These are phyloP conservation scores for Saccharum spontaneum DNA, from an alignment of 176 grass and related monocot species.

Conservation along the genomic window DNA sequence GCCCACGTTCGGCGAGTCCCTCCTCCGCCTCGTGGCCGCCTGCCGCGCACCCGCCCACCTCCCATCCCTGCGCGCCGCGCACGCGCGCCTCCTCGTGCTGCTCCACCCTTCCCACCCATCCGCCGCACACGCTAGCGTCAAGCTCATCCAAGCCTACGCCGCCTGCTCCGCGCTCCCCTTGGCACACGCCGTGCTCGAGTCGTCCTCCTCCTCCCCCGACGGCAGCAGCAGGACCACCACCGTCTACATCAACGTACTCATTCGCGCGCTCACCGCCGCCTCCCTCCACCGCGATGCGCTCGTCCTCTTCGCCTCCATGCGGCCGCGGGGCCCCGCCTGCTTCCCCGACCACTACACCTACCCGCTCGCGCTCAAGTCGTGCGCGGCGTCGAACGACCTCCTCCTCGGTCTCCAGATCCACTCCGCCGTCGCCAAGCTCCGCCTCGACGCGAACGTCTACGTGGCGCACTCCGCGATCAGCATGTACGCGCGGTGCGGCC, in stretches of 20 bases:
- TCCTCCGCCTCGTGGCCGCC: conserved; percentile 34
- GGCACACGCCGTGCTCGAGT: conserved; percentile 51
- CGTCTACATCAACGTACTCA: conserved; percentile 70
- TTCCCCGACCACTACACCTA: conserved; percentile 73
- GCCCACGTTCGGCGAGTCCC: conserved; percentile 4
- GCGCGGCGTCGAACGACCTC: conserved; percentile 45
- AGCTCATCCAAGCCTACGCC: conserved; percentile 74
- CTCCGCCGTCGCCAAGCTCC: conserved; percentile 28
- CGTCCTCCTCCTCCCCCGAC: neutral
- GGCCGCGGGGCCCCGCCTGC: conserved; percentile 27
- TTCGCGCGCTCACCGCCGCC: conserved; percentile 53
- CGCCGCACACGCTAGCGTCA: conserved; percentile 39
- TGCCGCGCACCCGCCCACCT: conserved; percentile 54
- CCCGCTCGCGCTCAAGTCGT: conserved; percentile 75
- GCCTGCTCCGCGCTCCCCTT: conserved; percentile 53
- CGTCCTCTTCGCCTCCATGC: conserved; percentile 55
- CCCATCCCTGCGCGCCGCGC: conserved; percentile 40
- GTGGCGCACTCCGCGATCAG: conserved; percentile 62
- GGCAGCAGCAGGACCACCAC: conserved; percentile 30
- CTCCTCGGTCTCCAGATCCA: conserved; percentile 55
- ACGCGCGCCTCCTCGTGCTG: conserved; percentile 52
- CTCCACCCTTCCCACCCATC: conserved; percentile 38
- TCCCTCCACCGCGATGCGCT: conserved; percentile 55
- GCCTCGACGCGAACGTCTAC: conserved; percentile 54
- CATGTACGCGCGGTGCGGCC: conserved; percentile 60